These are phyloP conservation scores for Taxillus chinensis DNA, from an alignment of 164 flowering plant genomes.

Conservation along the genomic window DNA sequence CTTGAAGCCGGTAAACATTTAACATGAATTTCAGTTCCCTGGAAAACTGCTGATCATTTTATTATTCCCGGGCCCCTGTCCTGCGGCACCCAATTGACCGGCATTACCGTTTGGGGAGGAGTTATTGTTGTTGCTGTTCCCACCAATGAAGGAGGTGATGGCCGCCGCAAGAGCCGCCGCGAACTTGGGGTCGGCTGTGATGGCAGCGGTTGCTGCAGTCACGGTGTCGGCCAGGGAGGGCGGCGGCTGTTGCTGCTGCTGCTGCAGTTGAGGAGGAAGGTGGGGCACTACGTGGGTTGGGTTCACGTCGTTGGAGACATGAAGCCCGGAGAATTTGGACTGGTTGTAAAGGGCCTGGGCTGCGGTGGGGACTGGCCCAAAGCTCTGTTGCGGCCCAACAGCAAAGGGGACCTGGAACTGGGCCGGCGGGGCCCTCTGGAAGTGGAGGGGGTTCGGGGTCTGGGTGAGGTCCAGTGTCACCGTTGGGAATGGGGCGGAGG, in stretches of 20 bases:
- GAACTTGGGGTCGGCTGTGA: slow-evolving; percentile 64
- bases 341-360: slow-evolving; percentile 44
- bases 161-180: slow-evolving; percentile 67
- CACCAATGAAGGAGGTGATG: slow-evolving; percentile 43
- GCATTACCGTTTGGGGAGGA: no score
- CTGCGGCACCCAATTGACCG: no score
- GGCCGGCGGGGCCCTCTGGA: slow-evolving; percentile 21
- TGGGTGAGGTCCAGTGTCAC: slow-evolving; percentile 63
- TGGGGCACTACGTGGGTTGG: slow-evolving; percentile 13
- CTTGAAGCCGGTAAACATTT: background rate
- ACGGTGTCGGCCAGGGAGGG: slow-evolving; percentile 33
- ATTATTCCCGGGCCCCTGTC: slow-evolving; percentile 1
- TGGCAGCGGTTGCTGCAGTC: slow-evolving; percentile 56
- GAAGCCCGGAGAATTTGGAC: slow-evolving; percentile 63
- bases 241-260: slow-evolving; percentile 9
- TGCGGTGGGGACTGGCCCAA: slow-evolving; percentile 3
- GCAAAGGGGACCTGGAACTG: slow-evolving; percentile 30
- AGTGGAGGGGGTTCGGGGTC: slow-evolving; percentile 32
- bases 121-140: slow-evolving; percentile 16
- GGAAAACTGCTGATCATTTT: slow-evolving; percentile 17
- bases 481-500: slow-evolving; percentile 71
- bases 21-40: slow-evolving; percentile 3
- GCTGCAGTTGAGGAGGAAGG: background rate
- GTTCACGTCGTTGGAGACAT: slow-evolving; percentile 26
- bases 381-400: slow-evolving; percentile 13